A percentile compares a stretch with the other conserved stretches of the same genome.
Conservation (phyloP, 108 stramenopile genomes). For the Poteriospumella lacustris region DNA sequence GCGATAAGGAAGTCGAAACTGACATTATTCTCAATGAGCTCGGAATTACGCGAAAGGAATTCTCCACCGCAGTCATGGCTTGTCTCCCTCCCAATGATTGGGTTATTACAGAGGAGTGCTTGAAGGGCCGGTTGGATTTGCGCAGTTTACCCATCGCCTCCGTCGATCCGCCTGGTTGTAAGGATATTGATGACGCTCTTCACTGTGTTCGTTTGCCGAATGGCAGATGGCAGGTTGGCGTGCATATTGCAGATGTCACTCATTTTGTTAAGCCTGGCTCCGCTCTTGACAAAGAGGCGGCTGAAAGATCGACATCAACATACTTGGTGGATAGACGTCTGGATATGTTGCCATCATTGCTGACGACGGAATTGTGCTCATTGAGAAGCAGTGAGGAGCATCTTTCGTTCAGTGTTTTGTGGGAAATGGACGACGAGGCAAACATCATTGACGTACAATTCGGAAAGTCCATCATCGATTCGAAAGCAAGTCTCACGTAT, state of each 20-base stretch:
- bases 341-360: constrained; percentile 89
- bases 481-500: constrained; percentile 87
- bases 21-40: constrained; percentile 85
- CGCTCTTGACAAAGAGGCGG: constrained; percentile 70
- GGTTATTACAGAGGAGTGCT: constrained; percentile 64
- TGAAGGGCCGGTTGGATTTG: constrained; percentile 71
- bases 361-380: constrained; percentile 92
- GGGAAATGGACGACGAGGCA: constrained; percentile 79
- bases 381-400: constrained; percentile 83
- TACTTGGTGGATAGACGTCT: constrained; percentile 92
- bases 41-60: constrained; percentile 87
- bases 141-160: constrained; percentile 81
- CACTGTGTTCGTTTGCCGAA: constrained; percentile 76
- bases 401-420: constrained; percentile 77
- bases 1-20: constrained; percentile 90
- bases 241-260: constrained; percentile 98
- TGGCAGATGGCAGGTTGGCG: constrained; percentile 87
- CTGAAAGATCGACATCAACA: constrained; percentile 68
- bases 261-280: constrained; percentile 85
- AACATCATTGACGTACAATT: constrained; percentile 70
- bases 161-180: constrained; percentile 98
- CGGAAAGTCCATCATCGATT: constrained; percentile 85
- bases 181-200: constrained; percentile 99
- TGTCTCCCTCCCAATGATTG: constrained; percentile 89
- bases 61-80: constrained; percentile 88